phyloP scores from a whole-genome alignment of 495 filamentous ascomycete species.

The Aspergillus affinis region DNA sequence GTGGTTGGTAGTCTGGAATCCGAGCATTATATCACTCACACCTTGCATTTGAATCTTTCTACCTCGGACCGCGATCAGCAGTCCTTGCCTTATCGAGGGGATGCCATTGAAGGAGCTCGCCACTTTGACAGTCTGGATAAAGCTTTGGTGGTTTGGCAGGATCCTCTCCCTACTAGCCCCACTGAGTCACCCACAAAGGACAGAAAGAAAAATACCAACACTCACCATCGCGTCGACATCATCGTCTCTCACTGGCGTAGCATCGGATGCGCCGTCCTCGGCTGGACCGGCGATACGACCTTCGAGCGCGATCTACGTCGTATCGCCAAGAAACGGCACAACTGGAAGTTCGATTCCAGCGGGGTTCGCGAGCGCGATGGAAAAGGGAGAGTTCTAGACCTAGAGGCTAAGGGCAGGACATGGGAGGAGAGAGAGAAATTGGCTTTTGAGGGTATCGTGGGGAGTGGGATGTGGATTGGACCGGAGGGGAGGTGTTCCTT shows the following conservation, averaged over 20 bases:
- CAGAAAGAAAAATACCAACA: constrained; percentile 57
- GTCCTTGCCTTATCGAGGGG: constrained; percentile 55
- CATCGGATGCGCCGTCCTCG: constrained; percentile 81
- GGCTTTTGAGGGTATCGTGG: constrained; percentile 69
- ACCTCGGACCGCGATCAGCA: constrained; percentile 70
- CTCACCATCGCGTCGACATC: constrained; percentile 87
- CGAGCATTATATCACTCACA: constrained; percentile 76
- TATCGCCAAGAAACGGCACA: constrained; percentile 70
- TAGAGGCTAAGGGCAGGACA: constrained; percentile 54
- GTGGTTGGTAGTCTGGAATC: constrained; percentile 69
- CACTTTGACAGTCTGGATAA: constrained; percentile 87
- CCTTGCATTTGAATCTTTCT: constrained; percentile 63
- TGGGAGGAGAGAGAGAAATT: constrained; percentile 73
- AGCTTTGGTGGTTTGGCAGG: constrained; percentile 90
- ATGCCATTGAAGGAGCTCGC: constrained; percentile 4
- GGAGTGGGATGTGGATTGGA: constrained; percentile 66
- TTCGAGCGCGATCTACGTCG: constrained; percentile 85
- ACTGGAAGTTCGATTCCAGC: constrained; percentile 88
- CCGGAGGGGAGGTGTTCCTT: constrained; percentile 77
- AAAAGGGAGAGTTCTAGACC: constrained; percentile 64
- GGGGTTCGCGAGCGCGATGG: constrained; percentile 69
- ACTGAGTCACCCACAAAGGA: constrained; percentile 27
- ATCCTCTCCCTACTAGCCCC: constrained; percentile 48
- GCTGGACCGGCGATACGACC: constrained; percentile 86
- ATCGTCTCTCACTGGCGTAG: constrained; percentile 89